These are phyloP conservation scores for Cladosporium sp. DNA, from an alignment of 2,329 filamentous ascomycete genomes.

Conservation along the genomic window DNA sequence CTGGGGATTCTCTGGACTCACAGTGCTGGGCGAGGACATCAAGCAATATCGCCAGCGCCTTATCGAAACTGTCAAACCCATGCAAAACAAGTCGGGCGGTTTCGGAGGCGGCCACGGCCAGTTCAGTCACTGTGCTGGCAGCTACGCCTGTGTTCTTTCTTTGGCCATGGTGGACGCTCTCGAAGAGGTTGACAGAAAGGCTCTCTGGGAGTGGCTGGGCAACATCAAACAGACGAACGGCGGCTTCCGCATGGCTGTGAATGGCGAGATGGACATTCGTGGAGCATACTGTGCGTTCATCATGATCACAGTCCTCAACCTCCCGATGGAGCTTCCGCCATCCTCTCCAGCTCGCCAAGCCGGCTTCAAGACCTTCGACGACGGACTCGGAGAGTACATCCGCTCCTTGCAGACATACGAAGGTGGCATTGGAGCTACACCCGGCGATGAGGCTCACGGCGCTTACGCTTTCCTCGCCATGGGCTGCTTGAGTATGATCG, in stretches of 20 bases:
- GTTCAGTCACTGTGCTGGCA: constrained; percentile 81
- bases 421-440: constrained; percentile 84
- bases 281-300: constrained; percentile 91
- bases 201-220: constrained; percentile 90
- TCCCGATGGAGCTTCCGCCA: constrained; percentile 75
- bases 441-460: constrained; percentile 88
- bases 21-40: constrained; percentile 73
- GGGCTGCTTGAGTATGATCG: constrained; percentile 83
- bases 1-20: constrained; percentile 79
- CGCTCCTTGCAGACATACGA: constrained; percentile 91
- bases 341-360: constrained; percentile 67
- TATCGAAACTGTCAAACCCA: constrained; percentile 69
- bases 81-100: constrained; percentile 81
- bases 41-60: constrained; percentile 64
- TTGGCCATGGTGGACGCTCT: constrained; percentile 76
- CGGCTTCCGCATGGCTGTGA: constrained; percentile 82
- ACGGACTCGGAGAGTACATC: constrained; percentile 76
- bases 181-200: constrained; percentile 74
- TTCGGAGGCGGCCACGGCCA: constrained; percentile 95
- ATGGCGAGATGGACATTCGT: constrained; percentile 90
- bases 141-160: constrained; percentile 80
- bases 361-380: constrained; percentile 67
- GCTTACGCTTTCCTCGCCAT: constrained; percentile 95
- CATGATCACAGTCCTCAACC: constrained; percentile 76
- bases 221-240: constrained; percentile 82